phyloP scores from a whole-genome alignment of 1,139 yeast genomes.

The Yamadazyma pseudoaaseri region DNA sequence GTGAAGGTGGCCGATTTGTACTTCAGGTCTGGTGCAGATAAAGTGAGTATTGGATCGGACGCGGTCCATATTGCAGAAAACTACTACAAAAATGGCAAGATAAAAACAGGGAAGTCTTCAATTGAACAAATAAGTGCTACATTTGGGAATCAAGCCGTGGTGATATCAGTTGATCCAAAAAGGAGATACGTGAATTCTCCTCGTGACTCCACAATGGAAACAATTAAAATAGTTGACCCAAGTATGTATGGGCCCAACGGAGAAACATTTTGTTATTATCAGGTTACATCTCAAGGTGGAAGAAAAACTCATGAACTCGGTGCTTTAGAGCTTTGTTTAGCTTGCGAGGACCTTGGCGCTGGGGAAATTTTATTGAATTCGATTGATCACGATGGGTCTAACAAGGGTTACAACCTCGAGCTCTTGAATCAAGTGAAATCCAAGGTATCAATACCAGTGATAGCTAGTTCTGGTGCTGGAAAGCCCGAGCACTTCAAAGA shows the following conservation, averaged over 20 bases:
- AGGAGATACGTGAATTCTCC: slow-evolving; percentile 72
- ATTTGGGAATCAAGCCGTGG: slow-evolving; percentile 96
- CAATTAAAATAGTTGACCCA: slow-evolving; percentile 45
- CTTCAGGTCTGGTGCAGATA: slow-evolving; percentile 95
- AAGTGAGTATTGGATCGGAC: slow-evolving; percentile 96
- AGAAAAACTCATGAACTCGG: slow-evolving; percentile 87
- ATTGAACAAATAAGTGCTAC: slow-evolving; percentile 89
- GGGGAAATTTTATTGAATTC: slow-evolving; percentile 92
- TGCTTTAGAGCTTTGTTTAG: slow-evolving; percentile 82
- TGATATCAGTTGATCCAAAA: slow-evolving; percentile 94
- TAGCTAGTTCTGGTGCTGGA: slow-evolving; percentile 98
- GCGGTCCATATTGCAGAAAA: slow-evolving; percentile 89
- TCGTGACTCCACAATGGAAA: slow-evolving; percentile 54
- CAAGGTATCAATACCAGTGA: slow-evolving; percentile 83
- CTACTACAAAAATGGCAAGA: slow-evolving; percentile 57
- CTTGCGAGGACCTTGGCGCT: slow-evolving; percentile 93
- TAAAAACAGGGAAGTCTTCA: slow-evolving; percentile 73
- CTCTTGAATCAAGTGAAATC: slow-evolving; percentile 72
- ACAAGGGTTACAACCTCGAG: slow-evolving; percentile 88
- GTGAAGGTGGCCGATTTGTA: slow-evolving; percentile 86
- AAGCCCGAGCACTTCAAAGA: slow-evolving; percentile 84
- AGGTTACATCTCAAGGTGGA: slow-evolving; percentile 95
- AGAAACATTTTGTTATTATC: slow-evolving; percentile 86
- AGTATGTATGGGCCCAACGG: slow-evolving; percentile 75
- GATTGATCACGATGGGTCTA: slow-evolving; percentile 94